These are phyloP conservation scores for Claviceps purpurea DNA, from an alignment of 2,329 filamentous ascomycete species.

Conservation along the genomic window DNA sequence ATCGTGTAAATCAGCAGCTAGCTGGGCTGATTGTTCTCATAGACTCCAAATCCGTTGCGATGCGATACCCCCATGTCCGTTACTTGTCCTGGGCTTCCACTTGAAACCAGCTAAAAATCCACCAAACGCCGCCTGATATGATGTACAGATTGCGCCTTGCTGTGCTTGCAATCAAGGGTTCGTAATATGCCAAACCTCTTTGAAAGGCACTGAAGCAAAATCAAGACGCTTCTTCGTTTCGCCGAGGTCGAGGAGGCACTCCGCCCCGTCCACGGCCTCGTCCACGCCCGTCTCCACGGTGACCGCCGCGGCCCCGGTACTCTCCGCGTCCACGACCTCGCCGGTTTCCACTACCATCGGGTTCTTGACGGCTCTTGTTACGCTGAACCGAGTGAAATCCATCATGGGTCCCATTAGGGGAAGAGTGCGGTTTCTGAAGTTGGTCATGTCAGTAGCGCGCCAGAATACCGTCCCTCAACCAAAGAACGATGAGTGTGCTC, in stretches of 20 bases:
- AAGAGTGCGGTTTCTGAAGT: constrained; percentile 18
- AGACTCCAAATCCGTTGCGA: constrained; percentile 15
- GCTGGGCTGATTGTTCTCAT: background rate
- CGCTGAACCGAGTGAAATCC: constrained; percentile 63
- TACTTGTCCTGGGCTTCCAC: constrained; percentile 11
- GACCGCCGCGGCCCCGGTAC: constrained; percentile 37
- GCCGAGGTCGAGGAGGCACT: constrained; percentile 21
- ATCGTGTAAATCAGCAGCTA: background rate
- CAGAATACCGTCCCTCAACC: background rate
- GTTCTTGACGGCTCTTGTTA: constrained; percentile 40
- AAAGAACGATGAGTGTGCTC: constrained; percentile 8
- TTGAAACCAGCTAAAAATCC: constrained; percentile 13
- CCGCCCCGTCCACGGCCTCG: constrained; percentile 27
- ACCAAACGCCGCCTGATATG: constrained; percentile 26
- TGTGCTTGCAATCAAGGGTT: background rate
- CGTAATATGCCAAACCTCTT: background rate
- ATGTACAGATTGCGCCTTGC: constrained; percentile 19
- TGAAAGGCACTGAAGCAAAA: background rate
- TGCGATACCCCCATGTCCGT: constrained; percentile 3
- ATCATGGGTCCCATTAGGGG: constrained; percentile 36
- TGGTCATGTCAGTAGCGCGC: background rate
- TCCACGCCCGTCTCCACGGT: constrained; percentile 33
- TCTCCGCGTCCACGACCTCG: constrained; percentile 34
- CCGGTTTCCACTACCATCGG: constrained; percentile 30
- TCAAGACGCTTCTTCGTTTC: constrained; percentile 22